Percentiles rank a stretch among this genome's conserved stretches.
Conservation (phyloP, 1,284 basidiomycete species). For the Ustilago hordei region DNA sequence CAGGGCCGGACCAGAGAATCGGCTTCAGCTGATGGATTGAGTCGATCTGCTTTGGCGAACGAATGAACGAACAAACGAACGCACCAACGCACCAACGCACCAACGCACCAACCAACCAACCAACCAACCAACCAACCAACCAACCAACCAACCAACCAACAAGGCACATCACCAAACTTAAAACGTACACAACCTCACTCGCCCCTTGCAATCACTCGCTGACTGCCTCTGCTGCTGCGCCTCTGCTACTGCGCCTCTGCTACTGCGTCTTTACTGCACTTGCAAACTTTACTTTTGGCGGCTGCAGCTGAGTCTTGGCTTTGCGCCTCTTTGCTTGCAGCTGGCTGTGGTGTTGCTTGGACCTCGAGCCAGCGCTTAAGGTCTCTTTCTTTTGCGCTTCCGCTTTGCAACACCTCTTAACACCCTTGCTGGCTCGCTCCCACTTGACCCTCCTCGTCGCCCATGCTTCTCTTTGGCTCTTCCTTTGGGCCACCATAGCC, state of each 20-base stretch:
- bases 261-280: too few relatives aligned
- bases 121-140: too few relatives aligned
- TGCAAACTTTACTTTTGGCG: background rate
- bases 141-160: too few relatives aligned
- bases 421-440: background rate
- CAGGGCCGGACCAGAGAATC: constrained; percentile 12
- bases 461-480: background rate
- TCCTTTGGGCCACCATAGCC: background rate
- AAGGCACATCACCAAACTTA: background rate
- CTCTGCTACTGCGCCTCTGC: too few relatives aligned
- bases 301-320: constrained; percentile 1
- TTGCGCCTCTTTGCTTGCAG: background rate
- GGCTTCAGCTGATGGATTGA: constrained; percentile 15
- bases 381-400: background rate
- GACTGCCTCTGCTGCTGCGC: background rate
- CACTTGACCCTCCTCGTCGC: background rate
- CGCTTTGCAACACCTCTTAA: background rate
- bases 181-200: background rate
- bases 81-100: too few relatives aligned
- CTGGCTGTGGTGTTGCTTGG: background rate
- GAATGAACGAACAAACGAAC: too few relatives aligned
- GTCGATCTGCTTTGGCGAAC: constrained; percentile 5
- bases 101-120: too few relatives aligned
- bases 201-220: background rate
- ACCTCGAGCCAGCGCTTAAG: background rate